A percentile compares a stretch with the other conserved stretches of the same genome.
Conservation (phyloP, 169 alveolate species). For the Plasmodium gonderi region DNA sequence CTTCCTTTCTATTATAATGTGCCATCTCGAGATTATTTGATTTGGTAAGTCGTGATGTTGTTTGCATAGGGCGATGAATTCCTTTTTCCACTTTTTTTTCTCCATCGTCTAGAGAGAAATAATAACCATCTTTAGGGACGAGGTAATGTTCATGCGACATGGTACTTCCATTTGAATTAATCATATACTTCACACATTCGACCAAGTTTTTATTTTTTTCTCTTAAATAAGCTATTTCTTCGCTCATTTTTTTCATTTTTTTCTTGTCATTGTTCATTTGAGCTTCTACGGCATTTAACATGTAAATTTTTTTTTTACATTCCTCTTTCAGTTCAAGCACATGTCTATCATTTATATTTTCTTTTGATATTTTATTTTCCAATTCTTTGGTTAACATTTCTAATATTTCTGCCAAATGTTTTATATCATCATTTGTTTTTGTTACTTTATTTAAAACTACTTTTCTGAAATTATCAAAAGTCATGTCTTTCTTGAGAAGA, state of each 20-base stretch:
- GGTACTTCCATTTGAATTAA: not conserved
- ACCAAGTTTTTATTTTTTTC: conserved; percentile 21
- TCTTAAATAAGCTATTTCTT: conserved; percentile 13
- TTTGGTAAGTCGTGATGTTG: too few relatives aligned
- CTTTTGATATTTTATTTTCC: conserved; percentile 29
- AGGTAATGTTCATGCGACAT: too few relatives aligned
- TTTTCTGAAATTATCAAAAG: conserved; percentile 51
- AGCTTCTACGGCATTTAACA: not conserved
- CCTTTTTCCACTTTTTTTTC: not conserved
- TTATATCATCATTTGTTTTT: conserved; percentile 47
- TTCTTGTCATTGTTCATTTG: not conserved
- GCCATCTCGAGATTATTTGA: not conserved
- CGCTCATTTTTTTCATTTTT: conserved; percentile 1
- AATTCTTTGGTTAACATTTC: conserved; percentile 43
- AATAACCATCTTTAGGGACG: not conserved
- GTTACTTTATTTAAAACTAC: conserved; percentile 9
- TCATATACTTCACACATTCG: conserved; percentile 1
- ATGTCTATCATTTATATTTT: not conserved
- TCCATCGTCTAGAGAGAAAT: not conserved
- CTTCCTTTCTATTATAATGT: not conserved
- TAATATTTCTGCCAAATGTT: conserved; percentile 37
- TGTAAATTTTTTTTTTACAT: not conserved
- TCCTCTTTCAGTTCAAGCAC: conserved; percentile 20
- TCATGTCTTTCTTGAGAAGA: conserved; percentile 21
- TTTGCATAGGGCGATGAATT: not conserved